Conservation (phyloP, 108 stramenopile species). For the Schizochytrium sp. region DNA sequence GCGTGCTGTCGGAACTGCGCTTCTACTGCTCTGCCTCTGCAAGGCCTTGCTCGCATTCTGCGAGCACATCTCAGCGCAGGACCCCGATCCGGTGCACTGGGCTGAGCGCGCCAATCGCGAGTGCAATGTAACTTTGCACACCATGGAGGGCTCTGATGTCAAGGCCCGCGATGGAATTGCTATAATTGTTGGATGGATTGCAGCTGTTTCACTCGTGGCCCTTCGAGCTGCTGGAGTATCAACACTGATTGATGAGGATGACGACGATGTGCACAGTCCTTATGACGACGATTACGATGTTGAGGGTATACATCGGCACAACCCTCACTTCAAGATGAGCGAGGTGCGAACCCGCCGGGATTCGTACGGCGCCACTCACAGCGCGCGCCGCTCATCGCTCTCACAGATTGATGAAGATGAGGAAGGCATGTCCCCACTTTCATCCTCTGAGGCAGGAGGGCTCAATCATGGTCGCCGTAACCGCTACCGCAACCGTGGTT, state of each 20-base stretch:
- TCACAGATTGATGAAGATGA: too few species aligned
- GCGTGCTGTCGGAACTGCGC: not conserved
- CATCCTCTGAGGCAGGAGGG: too few species aligned
- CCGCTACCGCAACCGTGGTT: too few species aligned
- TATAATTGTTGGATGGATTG: conserved; percentile 38
- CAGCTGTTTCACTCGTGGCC: conserved; percentile 4
- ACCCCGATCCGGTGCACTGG: conserved; percentile 28
- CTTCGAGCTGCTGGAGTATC: not conserved
- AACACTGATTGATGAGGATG: not conserved
- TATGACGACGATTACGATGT: not conserved
- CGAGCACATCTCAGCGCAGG: not conserved
- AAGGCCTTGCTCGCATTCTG: not conserved
- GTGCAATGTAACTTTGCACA: not conserved
- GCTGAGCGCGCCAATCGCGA: not conserved
- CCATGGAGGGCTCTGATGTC: not conserved
- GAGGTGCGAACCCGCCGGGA: too few species aligned
- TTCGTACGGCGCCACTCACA: too few species aligned
- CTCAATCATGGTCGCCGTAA: too few species aligned
- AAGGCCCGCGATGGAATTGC: conserved; percentile 46
- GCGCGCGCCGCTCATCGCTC: too few species aligned
- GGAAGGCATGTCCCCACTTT: too few species aligned
- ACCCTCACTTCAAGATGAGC: too few species aligned
- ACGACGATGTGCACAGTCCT: not conserved
- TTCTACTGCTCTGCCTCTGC: not conserved
- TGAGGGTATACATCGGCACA: not conserved